Percentiles rank a stretch among this genome's conserved stretches.
phyloP scores from a whole-genome alignment of 2,329 filamentous ascomycete species.

The Scleromitrula shiraiana region DNA sequence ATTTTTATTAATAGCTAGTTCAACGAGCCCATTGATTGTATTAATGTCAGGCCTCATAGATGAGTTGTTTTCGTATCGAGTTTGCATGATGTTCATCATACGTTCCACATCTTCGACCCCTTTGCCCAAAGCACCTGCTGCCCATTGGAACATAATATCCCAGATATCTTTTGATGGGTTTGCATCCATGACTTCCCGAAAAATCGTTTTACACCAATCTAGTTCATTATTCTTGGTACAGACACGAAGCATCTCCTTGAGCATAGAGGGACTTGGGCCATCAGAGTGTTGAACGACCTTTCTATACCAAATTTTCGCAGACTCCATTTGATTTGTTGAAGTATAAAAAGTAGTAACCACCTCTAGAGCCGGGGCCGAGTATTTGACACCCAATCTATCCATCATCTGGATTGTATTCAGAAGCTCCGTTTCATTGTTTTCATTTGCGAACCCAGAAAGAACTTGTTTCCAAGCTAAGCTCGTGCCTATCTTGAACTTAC shows the following conservation, averaged over 20 bases:
- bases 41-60: constrained; percentile 52
- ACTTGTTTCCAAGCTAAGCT: constrained; percentile 38
- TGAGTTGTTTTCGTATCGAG: constrained; percentile 38
- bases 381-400: constrained; percentile 38
- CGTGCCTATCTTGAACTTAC: too few relatives aligned
- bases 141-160: constrained; percentile 70
- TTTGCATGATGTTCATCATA: constrained; percentile 63
- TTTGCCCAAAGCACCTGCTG: constrained; percentile 60
- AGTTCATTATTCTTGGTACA: constrained; percentile 51
- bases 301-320: constrained; percentile 61
- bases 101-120: constrained; percentile 63
- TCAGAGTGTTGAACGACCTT: constrained; percentile 29
- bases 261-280: constrained; percentile 18
- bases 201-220: constrained; percentile 54
- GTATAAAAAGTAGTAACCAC: constrained; percentile 58
- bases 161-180: constrained; percentile 48
- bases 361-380: constrained; percentile 40
- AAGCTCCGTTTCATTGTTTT: constrained; percentile 51
- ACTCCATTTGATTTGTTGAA: constrained; percentile 44
- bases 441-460: constrained; percentile 52
- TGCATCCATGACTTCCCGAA: constrained; percentile 38
- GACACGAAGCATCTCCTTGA: constrained; percentile 50
- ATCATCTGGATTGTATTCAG: constrained; percentile 46
- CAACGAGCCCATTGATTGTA: constrained; percentile 71
- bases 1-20: constrained; percentile 59